phyloP scores from a whole-genome alignment of 2,329 filamentous ascomycete genomes.

The Colletotrichum lupini region DNA sequence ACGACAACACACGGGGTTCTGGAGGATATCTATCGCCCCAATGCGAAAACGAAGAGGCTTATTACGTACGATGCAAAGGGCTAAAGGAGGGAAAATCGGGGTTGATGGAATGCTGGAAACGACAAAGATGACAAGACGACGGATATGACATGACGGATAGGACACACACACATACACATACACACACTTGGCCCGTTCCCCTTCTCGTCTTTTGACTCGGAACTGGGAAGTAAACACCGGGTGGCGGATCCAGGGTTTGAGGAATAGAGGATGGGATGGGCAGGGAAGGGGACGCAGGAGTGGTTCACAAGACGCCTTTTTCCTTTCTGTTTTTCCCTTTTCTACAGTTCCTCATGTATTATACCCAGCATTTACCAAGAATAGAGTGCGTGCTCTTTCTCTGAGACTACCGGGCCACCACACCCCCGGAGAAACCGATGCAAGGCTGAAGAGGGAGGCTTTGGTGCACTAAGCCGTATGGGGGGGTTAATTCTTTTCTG shows the following conservation, averaged over 20 bases:
- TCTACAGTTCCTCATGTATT: slow-evolving; percentile 25
- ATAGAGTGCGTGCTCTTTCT: slow-evolving; percentile 12
- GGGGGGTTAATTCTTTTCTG: neutral
- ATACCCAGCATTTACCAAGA: slow-evolving; percentile 33
- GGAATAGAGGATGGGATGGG: neutral
- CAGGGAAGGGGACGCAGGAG: neutral
- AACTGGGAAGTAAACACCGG: slow-evolving; percentile 1
- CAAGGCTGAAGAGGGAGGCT: neutral
- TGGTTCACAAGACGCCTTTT: neutral
- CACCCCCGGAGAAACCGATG: slow-evolving; percentile 3
- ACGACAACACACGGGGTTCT: slow-evolving; percentile 5
- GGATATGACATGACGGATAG: slow-evolving; percentile 7
- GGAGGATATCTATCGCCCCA: neutral
- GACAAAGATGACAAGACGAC: slow-evolving; percentile 16
- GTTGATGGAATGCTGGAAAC: neutral
- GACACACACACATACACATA: too few relatives aligned
- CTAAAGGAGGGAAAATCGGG: neutral
- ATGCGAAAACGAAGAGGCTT: neutral
- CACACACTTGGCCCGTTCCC: neutral
- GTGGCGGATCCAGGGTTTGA: neutral
- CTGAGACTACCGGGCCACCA: neutral
- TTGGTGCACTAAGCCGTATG: neutral
- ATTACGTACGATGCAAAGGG: neutral
- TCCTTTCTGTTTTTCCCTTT: slow-evolving; percentile 5
- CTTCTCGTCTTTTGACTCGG: neutral